Evolutionary conservation across 176 grass and related monocot species (phyloP).

Genomic region (Carex littledalei): DNA sequence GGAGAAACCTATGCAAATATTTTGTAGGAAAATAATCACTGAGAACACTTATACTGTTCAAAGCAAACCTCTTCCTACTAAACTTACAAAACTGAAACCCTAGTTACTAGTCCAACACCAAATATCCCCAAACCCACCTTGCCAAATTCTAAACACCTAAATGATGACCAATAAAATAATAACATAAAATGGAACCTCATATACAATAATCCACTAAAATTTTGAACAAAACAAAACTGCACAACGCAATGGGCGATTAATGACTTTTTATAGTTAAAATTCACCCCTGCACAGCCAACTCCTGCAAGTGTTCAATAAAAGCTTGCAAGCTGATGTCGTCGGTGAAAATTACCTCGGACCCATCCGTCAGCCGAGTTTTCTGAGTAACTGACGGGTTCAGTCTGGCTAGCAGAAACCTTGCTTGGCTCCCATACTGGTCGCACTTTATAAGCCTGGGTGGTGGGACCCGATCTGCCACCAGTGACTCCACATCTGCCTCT

Average conservation of each 20-base stretch:
- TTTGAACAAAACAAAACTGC: neutral
- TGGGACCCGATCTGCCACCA: constrained; percentile 60
- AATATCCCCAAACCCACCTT: neutral
- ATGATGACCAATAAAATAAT: neutral
- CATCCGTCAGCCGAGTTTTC: constrained; percentile 80
- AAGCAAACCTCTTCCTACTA: neutral
- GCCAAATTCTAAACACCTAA: neutral
- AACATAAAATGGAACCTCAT: neutral
- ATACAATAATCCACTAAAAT: neutral
- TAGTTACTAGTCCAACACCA: neutral
- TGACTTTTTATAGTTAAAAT: neutral
- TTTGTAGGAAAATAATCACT: neutral
- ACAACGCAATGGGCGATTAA: neutral
- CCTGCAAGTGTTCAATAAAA: constrained; percentile 98
- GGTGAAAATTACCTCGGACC: constrained; percentile 85
- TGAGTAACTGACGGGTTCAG: constrained; percentile 98
- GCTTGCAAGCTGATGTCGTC: constrained; percentile 94
- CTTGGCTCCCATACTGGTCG: constrained; percentile 92
- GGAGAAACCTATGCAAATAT: neutral
- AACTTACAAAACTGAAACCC: neutral
- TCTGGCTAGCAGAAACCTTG: constrained; percentile 79
- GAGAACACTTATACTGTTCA: neutral
- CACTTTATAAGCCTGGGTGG: constrained; percentile 92
- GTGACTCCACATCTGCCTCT: constrained; percentile 65
- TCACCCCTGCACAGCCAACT: constrained; percentile 72